Evolutionary conservation across 495 filamentous ascomycete species (phyloP).

Genomic region (Polyplosphaeria fusca): DNA sequence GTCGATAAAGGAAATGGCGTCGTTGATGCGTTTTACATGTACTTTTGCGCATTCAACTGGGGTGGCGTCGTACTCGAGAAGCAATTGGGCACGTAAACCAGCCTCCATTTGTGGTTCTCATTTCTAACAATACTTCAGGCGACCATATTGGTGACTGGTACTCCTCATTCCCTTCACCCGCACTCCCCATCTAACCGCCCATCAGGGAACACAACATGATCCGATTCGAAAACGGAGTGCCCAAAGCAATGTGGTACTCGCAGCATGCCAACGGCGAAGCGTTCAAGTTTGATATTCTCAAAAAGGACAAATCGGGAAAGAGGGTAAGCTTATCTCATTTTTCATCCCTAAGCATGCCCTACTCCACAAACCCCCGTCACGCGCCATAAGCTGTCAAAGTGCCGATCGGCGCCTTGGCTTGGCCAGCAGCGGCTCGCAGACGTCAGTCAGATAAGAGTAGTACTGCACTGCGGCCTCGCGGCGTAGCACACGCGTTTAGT

Average conservation of each 20-base stretch:
- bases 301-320: slow-evolving; percentile 43
- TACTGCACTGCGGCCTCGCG: too few species aligned
- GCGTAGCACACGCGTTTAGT: too few species aligned
- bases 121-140: slow-evolving; percentile 44
- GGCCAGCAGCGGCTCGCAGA: too few species aligned
- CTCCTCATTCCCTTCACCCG: not conserved
- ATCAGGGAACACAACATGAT: slow-evolving; percentile 64
- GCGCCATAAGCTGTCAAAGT: too few species aligned
- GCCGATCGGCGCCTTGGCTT: too few species aligned
- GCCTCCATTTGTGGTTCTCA: too few species aligned
- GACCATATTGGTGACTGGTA: slow-evolving; percentile 63
- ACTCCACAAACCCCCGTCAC: too few species aligned
- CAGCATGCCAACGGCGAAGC: slow-evolving; percentile 62
- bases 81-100: slow-evolving; percentile 12
- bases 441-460: too few species aligned
- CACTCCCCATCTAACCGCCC: too few species aligned
- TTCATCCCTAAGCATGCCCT: too few species aligned
- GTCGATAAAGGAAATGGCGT: slow-evolving; percentile 52
- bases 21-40: slow-evolving; percentile 65
- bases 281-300: slow-evolving; percentile 55
- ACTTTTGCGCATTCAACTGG: slow-evolving; percentile 63
- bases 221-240: slow-evolving; percentile 57
- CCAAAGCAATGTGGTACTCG: slow-evolving; percentile 59
- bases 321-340: too few species aligned
- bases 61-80: slow-evolving; percentile 32